Percentiles rank a stretch among this genome's conserved stretches.
phyloP scores from a whole-genome alignment of 2,329 filamentous ascomycete species.

The Thielaviopsis euricoi region DNA sequence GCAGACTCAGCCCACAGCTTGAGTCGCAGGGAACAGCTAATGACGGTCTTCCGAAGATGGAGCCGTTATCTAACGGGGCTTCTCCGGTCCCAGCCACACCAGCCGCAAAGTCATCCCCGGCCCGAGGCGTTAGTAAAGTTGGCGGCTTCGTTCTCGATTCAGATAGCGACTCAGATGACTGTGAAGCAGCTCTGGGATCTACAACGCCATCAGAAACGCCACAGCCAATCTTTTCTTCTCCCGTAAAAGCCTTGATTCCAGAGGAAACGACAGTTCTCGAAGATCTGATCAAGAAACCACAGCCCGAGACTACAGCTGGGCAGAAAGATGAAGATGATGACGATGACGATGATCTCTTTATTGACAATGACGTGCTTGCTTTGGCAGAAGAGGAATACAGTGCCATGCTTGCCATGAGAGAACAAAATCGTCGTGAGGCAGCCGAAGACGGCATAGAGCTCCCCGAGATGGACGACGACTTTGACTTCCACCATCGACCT shows the following conservation, averaged over 20 bases:
- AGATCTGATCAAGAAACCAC: constrained; percentile 4
- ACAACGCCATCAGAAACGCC: not conserved
- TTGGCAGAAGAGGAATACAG: constrained; percentile 48
- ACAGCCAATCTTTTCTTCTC: constrained; percentile 15
- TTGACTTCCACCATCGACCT: constrained; percentile 17
- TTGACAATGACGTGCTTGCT: constrained; percentile 21
- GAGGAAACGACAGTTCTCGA: constrained; percentile 14
- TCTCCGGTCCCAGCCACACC: constrained; percentile 34
- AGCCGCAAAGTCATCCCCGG: constrained; percentile 11
- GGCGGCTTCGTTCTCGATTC: constrained; percentile 50
- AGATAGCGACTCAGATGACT: constrained; percentile 31
- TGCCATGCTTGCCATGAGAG: constrained; percentile 56
- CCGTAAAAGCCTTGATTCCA: constrained; percentile 18
- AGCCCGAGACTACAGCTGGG: no score
- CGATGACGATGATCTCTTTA: constrained; percentile 35
- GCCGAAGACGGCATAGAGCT: constrained; percentile 31
- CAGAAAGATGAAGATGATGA: not conserved
- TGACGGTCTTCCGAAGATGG: not conserved
- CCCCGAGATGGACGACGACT: constrained; percentile 19
- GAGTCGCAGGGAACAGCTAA: constrained; percentile 6
- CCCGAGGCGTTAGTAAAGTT: constrained; percentile 12
- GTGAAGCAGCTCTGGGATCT: not conserved
- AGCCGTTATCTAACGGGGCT: not conserved
- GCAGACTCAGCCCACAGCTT: constrained; percentile 22
- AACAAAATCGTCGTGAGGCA: constrained; percentile 51